Evolutionary conservation across 2,329 filamentous ascomycete species (phyloP), one percentile per base, ranked within the genome.

Genomic region (Albifimbria verrucaria): DNA sequence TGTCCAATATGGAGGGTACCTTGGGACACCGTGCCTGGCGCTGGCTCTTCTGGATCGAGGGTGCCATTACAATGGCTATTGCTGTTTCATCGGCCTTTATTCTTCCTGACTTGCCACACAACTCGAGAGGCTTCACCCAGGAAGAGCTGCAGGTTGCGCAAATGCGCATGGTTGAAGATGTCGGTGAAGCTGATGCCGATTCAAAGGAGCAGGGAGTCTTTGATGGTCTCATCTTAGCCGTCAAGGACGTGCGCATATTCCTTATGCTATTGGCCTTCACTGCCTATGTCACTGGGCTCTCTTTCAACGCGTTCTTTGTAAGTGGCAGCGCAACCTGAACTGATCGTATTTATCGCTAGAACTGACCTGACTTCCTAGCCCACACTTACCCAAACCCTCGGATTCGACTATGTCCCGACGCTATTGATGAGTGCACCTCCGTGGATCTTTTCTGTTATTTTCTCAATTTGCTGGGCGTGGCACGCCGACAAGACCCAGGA

Each of bases 261-360:
- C 61, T 86, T 55, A 80, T 86, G 79, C 85, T 84, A 76, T 52
- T 86, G 7, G 82, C 81, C 1, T 80, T 85, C 53, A 82, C 80
- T 3, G 79, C 81, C 3, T 85, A 85, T 55, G 81, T 85, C 7
- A 74, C 85, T 6, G 82, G 82, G 3, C 65, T 76, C 39, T 79
- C 80, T 0, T 83, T 83, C 65, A 83, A 83, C 57, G 79, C 79
- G 41, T 85, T 82, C 65, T 83, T 83, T 66, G 71, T 74, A 61
- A 64, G 70, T 69, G n/a, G n/a, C n/a, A n/a, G n/a, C n/a, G n/a
- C n/a, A n/a, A n/a, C n/a, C n/a, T n/a, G n/a, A n/a, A n/a, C n/a
- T n/a, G n/a, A n/a, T n/a, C n/a, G n/a, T n/a, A n/a, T 2, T 9
- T n/a, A 1, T 23, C 6, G 7, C 28, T 3, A 2, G 1, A 1